These are phyloP conservation scores for Carex cristatella DNA, from an alignment of 176 grass and related monocot genomes.

Conservation along the genomic window DNA sequence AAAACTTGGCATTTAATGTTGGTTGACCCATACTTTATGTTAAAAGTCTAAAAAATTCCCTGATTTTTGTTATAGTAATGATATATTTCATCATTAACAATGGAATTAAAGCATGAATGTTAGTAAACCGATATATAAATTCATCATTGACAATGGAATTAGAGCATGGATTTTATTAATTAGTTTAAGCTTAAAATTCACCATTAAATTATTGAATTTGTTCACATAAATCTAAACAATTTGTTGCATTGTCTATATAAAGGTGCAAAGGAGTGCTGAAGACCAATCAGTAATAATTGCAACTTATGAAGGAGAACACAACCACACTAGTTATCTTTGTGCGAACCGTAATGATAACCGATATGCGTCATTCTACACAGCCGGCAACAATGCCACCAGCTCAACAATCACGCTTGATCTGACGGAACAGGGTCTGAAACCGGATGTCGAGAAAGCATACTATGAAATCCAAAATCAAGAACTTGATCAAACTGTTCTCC, in stretches of 20 bases:
- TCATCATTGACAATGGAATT: no score
- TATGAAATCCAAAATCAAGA: constrained; percentile 37
- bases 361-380: constrained; percentile 43
- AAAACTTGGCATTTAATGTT: background rate
- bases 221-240: background rate
- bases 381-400: constrained; percentile 37
- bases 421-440: constrained; percentile 12
- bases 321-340: constrained; percentile 32
- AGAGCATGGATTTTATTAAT: no score
- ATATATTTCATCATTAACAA: no score
- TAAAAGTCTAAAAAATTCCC: background rate
- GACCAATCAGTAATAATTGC: constrained; percentile 61
- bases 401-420: constrained; percentile 58
- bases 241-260: background rate
- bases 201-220: background rate
- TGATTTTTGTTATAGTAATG: background rate
- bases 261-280: constrained; percentile 82
- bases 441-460: constrained; percentile 25
- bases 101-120: no score
- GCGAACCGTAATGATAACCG: background rate
- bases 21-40: background rate
- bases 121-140: no score
- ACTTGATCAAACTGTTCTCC: constrained; percentile 32
- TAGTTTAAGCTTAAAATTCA: background rate
- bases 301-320: constrained; percentile 87